phyloP scores from a whole-genome alignment of 805 yeast species.

The Monosporozyma servazzii region DNA sequence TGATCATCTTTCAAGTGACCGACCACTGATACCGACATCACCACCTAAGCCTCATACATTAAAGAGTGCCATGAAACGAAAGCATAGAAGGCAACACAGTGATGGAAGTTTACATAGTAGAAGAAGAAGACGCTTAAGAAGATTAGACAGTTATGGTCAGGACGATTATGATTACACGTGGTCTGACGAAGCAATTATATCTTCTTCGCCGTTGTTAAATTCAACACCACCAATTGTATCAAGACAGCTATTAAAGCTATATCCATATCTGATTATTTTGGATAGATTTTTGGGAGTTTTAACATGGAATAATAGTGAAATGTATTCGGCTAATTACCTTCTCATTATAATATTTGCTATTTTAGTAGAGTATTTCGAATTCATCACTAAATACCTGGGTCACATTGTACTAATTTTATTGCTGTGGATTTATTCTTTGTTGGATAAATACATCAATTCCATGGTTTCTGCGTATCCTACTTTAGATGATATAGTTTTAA shows the following conservation, averaged over 20 bases:
- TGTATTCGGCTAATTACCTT: slow-evolving; percentile 33
- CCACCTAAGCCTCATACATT: not conserved
- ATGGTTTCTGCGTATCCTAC: slow-evolving; percentile 67
- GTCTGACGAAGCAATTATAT: slow-evolving; percentile 3
- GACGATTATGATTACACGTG: slow-evolving; percentile 9
- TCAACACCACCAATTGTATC: slow-evolving; percentile 89
- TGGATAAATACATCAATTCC: slow-evolving; percentile 47
- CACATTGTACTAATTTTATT: slow-evolving; percentile 61
- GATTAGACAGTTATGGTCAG: not conserved
- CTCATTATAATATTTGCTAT: slow-evolving; percentile 39
- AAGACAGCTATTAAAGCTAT: slow-evolving; percentile 67
- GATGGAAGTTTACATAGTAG: not conserved
- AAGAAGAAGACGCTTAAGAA: not conserved
- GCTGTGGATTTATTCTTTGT: slow-evolving; percentile 48
- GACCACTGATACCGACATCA: not conserved
- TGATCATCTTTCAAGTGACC: not conserved
- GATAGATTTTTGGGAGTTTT: slow-evolving; percentile 61
- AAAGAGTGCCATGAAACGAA: slow-evolving; percentile 1
- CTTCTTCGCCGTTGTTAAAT: slow-evolving; percentile 70
- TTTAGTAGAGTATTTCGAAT: slow-evolving; percentile 67
- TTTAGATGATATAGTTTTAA: slow-evolving; percentile 75
- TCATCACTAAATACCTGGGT: slow-evolving; percentile 70
- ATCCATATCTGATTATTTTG: slow-evolving; percentile 71
- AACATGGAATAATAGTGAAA: slow-evolving; percentile 82
- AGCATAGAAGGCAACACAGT: not conserved